Conservation (phyloP, 257 asterid species). For the Osmanthus fragrans region DNA sequence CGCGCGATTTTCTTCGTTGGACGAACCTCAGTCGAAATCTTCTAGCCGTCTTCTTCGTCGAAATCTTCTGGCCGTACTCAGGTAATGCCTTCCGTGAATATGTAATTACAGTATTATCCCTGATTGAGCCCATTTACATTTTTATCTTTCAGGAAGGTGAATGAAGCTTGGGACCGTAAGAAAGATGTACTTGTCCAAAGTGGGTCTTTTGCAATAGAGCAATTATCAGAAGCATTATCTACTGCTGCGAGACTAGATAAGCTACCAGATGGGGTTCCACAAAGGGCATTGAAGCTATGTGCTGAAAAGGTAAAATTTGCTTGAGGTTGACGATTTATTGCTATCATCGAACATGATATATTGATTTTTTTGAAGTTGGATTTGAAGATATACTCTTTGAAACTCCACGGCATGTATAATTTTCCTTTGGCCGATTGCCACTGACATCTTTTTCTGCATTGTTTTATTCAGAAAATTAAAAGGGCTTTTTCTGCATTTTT, state of each 20-base stretch:
- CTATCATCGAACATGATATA: no score
- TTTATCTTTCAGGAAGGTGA: conserved; percentile 67
- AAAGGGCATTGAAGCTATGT: conserved; percentile 61
- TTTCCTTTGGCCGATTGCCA: not conserved
- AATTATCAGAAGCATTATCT: conserved; percentile 80
- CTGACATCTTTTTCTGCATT: not conserved
- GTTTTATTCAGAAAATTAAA: not conserved
- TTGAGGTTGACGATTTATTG: not conserved
- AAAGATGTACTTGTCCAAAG: conserved; percentile 60
- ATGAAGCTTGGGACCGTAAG: conserved; percentile 89
- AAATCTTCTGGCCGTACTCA: conserved; percentile 73
- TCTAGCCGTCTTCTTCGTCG: no score
- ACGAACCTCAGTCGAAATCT: no score
- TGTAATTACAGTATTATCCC: not conserved
- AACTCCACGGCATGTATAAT: not conserved
- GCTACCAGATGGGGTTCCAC: conserved; percentile 65
- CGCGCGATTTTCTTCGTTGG: no score
- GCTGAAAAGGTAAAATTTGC: conserved; percentile 71
- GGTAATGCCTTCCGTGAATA: conserved; percentile 40
- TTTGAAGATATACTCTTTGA: not conserved
- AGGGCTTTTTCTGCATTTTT: no score
- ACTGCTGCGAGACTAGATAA: conserved; percentile 57
- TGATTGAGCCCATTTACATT: not conserved
- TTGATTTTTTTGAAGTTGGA: not conserved
- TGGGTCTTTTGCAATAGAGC: conserved; percentile 85